phyloP scores from a whole-genome alignment of 352 stramenopile genomes.

The Pythium pectinolyticum region DNA sequence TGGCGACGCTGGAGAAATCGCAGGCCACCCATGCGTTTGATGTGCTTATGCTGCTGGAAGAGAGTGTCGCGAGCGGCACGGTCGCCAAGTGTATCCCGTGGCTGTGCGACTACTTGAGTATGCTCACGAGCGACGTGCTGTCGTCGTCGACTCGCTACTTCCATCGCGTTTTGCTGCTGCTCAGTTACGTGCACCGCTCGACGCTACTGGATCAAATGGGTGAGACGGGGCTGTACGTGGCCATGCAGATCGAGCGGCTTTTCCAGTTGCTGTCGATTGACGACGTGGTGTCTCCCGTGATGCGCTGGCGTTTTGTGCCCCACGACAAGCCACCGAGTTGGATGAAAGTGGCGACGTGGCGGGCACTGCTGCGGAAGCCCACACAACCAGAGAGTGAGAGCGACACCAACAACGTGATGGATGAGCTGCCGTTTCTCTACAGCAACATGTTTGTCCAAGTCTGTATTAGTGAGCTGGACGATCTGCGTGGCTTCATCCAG shows the following conservation, averaged over 20 bases:
- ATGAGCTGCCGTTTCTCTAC: conserved; percentile 61
- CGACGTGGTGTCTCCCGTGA: neutral
- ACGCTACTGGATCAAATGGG: conserved; percentile 38
- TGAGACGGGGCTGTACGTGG: conserved; percentile 57
- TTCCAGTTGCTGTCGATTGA: conserved; percentile 47
- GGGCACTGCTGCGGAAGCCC: conserved; percentile 14
- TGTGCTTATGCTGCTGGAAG: conserved; percentile 41
- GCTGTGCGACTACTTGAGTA: conserved; percentile 63
- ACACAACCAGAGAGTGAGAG: neutral
- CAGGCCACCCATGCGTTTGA: conserved; percentile 37
- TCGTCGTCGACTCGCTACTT: conserved; percentile 53
- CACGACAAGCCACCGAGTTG: conserved; percentile 5
- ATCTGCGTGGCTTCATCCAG: conserved; percentile 60
- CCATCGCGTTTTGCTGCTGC: conserved; percentile 42
- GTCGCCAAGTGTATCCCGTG: conserved; percentile 66
- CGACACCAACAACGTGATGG: conserved; percentile 24
- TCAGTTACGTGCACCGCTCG: conserved; percentile 50
- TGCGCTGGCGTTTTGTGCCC: conserved; percentile 11
- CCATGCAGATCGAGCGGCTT: conserved; percentile 62
- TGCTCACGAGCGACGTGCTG: conserved; percentile 55
- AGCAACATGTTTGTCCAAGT: conserved; percentile 67
- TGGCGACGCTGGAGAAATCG: conserved; percentile 45
- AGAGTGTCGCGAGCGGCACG: conserved; percentile 38
- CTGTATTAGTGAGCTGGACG: conserved; percentile 57
- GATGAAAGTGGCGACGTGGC: conserved; percentile 9